phyloP scores from a whole-genome alignment of 495 filamentous ascomycete genomes.

The Podospora anserina region DNA sequence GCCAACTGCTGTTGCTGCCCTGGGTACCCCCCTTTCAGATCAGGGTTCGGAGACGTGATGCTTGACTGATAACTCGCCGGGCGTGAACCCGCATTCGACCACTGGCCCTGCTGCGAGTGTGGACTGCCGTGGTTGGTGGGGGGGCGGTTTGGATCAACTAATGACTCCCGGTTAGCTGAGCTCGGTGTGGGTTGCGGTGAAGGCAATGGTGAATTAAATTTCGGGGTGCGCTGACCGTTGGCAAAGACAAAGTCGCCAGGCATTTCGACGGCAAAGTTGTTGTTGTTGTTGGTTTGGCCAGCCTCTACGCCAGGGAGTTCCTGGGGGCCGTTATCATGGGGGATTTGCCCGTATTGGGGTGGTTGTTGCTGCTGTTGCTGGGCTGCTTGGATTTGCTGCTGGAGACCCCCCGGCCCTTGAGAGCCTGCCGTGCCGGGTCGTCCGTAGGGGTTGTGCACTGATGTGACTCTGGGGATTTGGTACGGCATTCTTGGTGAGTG shows the following conservation, averaged over 20 bases:
- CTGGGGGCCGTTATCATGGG: conserved; percentile 16
- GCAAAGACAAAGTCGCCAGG: conserved; percentile 45
- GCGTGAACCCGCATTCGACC: conserved; percentile 28
- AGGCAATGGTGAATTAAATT: conserved; percentile 21
- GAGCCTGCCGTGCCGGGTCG: conserved; percentile 27
- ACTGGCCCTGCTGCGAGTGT: conserved; percentile 23
- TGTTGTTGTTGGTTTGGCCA: conserved; percentile 1
- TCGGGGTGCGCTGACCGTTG: conserved; percentile 17
- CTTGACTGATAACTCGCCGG: conserved; percentile 36
- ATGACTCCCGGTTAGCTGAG: conserved; percentile 28
- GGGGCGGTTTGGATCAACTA: conserved; percentile 31
- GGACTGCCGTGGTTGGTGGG: conserved; percentile 28
- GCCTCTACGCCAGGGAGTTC: conserved; percentile 26
- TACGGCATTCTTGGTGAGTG: conserved; percentile 40
- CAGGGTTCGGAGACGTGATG: conserved; percentile 34
- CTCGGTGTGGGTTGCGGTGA: conserved; percentile 11
- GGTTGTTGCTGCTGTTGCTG: background rate
- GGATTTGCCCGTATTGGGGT: conserved; percentile 7
- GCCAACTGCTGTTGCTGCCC: conserved; percentile 25
- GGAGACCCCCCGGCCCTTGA: conserved; percentile 5
- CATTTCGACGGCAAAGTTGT: conserved; percentile 41
- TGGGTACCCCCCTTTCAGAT: conserved; percentile 37
- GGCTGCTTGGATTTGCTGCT: conserved; percentile 1
- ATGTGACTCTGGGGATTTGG: conserved; percentile 41
- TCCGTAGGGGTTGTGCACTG: conserved; percentile 18